These are phyloP conservation scores for Ogataea zsoltii DNA, from an alignment of 805 yeast genomes.

Conservation along the genomic window DNA sequence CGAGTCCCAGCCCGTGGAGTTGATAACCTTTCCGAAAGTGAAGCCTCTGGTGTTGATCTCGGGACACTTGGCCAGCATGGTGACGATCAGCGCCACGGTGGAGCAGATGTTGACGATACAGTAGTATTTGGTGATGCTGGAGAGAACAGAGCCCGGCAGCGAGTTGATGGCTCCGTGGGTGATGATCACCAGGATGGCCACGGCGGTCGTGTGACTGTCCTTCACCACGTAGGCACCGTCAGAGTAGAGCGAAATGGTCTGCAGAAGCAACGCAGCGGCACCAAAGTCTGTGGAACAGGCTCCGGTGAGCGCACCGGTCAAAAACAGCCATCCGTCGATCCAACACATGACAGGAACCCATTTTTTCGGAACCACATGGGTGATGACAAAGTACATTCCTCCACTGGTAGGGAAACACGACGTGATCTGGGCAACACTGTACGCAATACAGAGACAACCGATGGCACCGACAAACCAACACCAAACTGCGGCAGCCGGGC, in stretches of 20 bases:
- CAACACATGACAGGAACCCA: conserved; percentile 54
- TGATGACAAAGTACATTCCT: conserved; percentile 49
- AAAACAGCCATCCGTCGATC: conserved; percentile 54
- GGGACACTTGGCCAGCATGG: conserved; percentile 55
- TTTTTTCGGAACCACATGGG: conserved; percentile 48
- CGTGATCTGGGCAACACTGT: conserved; percentile 50
- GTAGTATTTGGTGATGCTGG: conserved; percentile 50
- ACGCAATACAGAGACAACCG: conserved; percentile 56
- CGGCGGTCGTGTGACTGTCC: conserved; percentile 48
- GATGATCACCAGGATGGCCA: conserved; percentile 48
- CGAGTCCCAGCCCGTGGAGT: conserved; percentile 50
- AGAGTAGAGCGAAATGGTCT: conserved; percentile 43
- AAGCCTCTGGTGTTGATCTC: conserved; percentile 43
- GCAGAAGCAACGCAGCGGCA: conserved; percentile 47
- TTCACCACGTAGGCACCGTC: conserved; percentile 43
- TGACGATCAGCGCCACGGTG: conserved; percentile 50
- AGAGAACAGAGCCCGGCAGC: conserved; percentile 49
- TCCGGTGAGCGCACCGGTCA: conserved; percentile 51
- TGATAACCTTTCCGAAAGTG: conserved; percentile 49
- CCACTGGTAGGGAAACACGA: conserved; percentile 56
- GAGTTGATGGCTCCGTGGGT: conserved; percentile 54
- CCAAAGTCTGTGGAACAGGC: conserved; percentile 54
- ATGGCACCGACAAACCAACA: conserved; percentile 58
- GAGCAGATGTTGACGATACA: conserved; percentile 51
- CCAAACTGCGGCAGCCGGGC: conserved; percentile 66